A percentile compares a stretch with the other conserved stretches of the same genome.
Evolutionary conservation across 345 rosid genomes (phyloP).

Genomic region (Firmiana major): DNA sequence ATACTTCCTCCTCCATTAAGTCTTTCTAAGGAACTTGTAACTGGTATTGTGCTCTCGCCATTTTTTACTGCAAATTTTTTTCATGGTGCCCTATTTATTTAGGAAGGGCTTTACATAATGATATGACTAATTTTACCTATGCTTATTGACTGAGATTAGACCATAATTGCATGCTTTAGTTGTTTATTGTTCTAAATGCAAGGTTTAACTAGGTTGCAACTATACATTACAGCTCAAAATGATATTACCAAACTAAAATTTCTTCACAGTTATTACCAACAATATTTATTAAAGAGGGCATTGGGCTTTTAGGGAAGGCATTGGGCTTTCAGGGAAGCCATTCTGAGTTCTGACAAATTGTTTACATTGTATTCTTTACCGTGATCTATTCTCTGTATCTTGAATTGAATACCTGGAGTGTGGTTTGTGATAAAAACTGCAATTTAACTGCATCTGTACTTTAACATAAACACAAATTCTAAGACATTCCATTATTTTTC

Average conservation of each 20-base stretch:
- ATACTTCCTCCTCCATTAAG: constrained; percentile 42
- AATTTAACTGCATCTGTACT: too few relatives aligned
- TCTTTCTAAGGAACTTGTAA: constrained; percentile 41
- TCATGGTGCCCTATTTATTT: not conserved
- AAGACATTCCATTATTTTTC: too few relatives aligned
- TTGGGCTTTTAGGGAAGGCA: not conserved
- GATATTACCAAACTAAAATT: not conserved
- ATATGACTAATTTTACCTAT: not conserved
- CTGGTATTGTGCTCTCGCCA: not conserved
- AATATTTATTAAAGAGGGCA: not conserved
- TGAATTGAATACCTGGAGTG: too few relatives aligned
- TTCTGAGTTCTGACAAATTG: not conserved
- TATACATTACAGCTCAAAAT: not conserved
- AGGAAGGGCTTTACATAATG: too few relatives aligned
- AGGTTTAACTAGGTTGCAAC: not conserved
- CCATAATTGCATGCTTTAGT: not conserved
- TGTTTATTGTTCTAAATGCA: not conserved
- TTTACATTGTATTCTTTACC: too few relatives aligned
- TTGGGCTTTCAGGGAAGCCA: too few relatives aligned
- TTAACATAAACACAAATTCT: too few relatives aligned
- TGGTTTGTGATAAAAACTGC: too few relatives aligned
- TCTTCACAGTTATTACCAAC: not conserved
- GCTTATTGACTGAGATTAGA: not conserved
- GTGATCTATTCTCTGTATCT: too few relatives aligned
- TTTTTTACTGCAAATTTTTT: not conserved